Conservation (phyloP, 23 red algal genomes). For the Gracilaria gracilis region DNA sequence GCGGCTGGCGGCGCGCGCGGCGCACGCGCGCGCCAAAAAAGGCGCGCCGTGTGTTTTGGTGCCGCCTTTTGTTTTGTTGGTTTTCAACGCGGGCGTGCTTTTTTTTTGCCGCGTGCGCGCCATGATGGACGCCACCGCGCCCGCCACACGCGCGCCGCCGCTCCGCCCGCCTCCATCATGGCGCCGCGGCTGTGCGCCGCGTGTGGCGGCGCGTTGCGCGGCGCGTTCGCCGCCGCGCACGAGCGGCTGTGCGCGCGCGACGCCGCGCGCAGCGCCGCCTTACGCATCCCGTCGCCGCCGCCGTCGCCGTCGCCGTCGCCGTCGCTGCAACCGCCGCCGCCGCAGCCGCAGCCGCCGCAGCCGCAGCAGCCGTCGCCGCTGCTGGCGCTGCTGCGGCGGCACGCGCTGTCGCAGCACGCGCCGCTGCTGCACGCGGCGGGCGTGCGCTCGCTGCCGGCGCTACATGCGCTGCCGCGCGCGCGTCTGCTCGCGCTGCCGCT, state of each 20-base stretch:
- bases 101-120: not conserved
- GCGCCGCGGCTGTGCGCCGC: not conserved
- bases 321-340: not conserved
- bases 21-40: not conserved
- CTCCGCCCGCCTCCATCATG: not conserved
- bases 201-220: not conserved
- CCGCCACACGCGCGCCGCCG: not conserved
- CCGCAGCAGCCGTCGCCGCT: not conserved
- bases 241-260: not conserved
- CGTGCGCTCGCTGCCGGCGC: not conserved
- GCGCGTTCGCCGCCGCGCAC: not conserved
- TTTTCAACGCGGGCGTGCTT: not conserved
- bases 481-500: not conserved
- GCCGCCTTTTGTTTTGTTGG: not conserved
- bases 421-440: not conserved
- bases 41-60: not conserved
- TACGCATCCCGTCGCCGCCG: not conserved
- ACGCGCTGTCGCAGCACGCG: not conserved
- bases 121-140: not conserved
- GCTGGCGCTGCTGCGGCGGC: not conserved
- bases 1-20: not conserved
- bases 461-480: not conserved
- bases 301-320: slow-evolving; percentile 9
- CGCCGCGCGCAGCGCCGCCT: not conserved
- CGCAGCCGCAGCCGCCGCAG: not conserved